Conservation (phyloP, 2,329 filamentous ascomycete species). For the Hortaea werneckii region DNA sequence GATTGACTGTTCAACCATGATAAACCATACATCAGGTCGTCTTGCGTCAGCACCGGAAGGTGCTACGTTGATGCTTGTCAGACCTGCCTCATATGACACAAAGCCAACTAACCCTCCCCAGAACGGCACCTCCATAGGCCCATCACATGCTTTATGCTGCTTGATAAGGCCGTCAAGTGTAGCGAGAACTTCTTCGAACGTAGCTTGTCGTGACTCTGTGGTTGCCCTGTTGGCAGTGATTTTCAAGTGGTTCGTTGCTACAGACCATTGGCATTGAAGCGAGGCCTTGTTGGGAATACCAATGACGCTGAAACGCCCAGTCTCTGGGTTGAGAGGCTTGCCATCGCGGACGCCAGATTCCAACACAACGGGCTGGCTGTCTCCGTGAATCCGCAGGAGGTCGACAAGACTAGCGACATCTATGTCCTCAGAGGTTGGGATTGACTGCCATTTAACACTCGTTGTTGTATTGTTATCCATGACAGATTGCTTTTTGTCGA, state of each 20-base stretch:
- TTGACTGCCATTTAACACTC: background rate
- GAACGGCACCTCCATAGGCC: conserved; percentile 46
- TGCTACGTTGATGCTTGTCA: conserved; percentile 48
- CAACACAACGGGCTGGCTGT: conserved; percentile 32
- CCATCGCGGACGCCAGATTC: conserved; percentile 38
- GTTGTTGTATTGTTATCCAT: background rate
- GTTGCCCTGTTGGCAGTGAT: conserved; percentile 4
- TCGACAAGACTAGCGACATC: conserved; percentile 22
- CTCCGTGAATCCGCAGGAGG: conserved; percentile 17
- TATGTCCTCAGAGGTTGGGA: too few relatives aligned
- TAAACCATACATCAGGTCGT: conserved; percentile 62
- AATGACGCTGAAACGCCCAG: conserved; percentile 63
- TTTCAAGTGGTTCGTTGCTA: conserved; percentile 7
- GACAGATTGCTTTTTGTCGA: too few relatives aligned
- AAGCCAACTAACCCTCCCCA: conserved; percentile 79
- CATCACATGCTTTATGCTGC: conserved; percentile 23
- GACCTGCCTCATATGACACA: conserved; percentile 72
- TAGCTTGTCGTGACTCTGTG: background rate
- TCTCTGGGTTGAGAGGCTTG: conserved; percentile 33
- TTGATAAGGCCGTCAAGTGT: conserved; percentile 32
- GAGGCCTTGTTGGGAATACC: conserved; percentile 46
- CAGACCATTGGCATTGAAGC: conserved; percentile 15
- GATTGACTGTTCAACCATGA: conserved; percentile 67
- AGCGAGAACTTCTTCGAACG: conserved; percentile 29
- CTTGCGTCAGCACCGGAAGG: conserved; percentile 27